Evolutionary conservation across 169 alveolate genomes (phyloP), one percentile per base, ranked within the genome.

Genomic region (Cryptosporidium parvum): DNA sequence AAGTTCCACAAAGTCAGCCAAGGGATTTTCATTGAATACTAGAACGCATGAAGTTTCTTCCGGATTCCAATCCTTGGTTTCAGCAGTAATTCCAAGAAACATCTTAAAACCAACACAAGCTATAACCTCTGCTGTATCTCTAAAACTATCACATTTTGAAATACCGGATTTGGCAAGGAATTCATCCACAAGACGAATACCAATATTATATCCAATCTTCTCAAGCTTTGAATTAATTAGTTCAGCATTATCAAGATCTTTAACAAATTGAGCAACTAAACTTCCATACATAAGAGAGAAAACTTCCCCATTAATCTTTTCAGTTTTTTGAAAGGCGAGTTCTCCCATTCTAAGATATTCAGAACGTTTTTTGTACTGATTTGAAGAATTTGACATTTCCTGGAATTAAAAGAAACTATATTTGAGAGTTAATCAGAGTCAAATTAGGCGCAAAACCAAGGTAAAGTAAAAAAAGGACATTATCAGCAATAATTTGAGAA

Each of bases 151-250:
- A 65, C 98, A 96, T 2, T 87, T 85, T 18, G 95, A 94, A 39
- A 91, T 85, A 18, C 94, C 94, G 31, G 96, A 84, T 93, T 97
- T 97, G 26, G 98, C 96, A 48, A 97, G 93, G 92, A 96, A 97
- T 91, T 97, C 99, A 71, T 97, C 99, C 7, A 97, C 92, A 53
- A 97, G 85, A 35, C 99, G 94, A 35, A 94, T 86, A 29, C 99
- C 99, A 29, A 97, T 97, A 89, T 97, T 97, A 75, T 92, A 95
- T 29, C 98, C 98, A 94, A 96, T 96, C 69, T 75, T 91, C 44
- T 92, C 95, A 37, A 97, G 92, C 84, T 95, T 96, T 1, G 93
- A 94, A 92, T 97, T 97, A 21, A 97, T 98, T 58, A 96, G 97
- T 33, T 96, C 97, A 59, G 97, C 95, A 69, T 94, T 92, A 44